Base-by-base conservation (phyloP, 257 asterid genomes). In the Misopates orontium region DNA sequence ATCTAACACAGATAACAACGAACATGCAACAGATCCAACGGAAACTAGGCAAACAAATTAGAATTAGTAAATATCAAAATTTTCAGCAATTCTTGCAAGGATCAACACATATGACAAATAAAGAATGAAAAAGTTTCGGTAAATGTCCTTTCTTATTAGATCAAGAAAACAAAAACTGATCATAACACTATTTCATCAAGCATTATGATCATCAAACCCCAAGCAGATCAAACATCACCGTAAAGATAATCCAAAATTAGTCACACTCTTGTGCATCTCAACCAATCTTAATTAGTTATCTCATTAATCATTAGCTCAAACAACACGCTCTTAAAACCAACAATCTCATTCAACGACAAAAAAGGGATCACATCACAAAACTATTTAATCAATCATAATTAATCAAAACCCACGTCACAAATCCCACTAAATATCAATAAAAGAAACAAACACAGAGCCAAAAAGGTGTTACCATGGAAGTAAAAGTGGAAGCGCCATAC, bases 401-500 rank as follows among this genome's bases (percentile, higher is more conserved):
- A 57, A 25, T 31, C 20, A 17, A 15, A 2, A 21, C 25, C 40
- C 39, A 5, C 40, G 21, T 56, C 10, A 68, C 4, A 39, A 50
- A 17, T 23, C 16, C 51, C 39, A 22, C 19, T 12, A 39, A 39
- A 13, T 15, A 2, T 5, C 36, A 60, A 19, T n/a, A n/a, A 20
- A 11, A 6, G 18, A 18, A 39, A 59, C 11, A 21, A 54, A 28
- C 12, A 8, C 25, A 12, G 20, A 21, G 20, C 20, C 41, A 12
- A 11, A 19, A 13, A 55, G 8, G 57, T 9, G 0, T 17, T 64
- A 94, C 99, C 97, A 90, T 78, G 54, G 86, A 23, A 57, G 92
- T 80, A 51, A 85, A 59, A 72, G 84, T 41, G 68, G 95, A 87
- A 57, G 68, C 84, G 47, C 99, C 99, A 77, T 82, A 90, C 20